These are phyloP conservation scores for Murraya koenigii DNA, from an alignment of 345 rosid species.

Conservation along the genomic window DNA sequence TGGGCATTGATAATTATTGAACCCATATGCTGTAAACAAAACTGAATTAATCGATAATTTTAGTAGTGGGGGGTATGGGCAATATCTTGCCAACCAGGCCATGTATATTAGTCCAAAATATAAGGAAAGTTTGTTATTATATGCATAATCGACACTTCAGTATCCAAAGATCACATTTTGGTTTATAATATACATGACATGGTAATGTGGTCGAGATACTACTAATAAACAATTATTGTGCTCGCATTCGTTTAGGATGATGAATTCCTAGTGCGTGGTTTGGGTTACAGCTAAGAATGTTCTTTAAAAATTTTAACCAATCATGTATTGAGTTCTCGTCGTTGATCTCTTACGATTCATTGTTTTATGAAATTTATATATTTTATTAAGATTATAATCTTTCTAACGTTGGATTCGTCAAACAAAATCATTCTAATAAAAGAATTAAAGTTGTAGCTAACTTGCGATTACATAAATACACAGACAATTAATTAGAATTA, in stretches of 20 bases:
- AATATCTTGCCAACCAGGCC: constrained; percentile 14
- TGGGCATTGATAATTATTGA: neutral
- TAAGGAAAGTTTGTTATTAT: neutral
- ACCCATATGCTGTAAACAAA: neutral
- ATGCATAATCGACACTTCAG: neutral
- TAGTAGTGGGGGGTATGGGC: constrained; percentile 2
- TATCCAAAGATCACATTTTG: too few species aligned
- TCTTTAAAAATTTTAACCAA: neutral
- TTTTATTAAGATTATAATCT: neutral
- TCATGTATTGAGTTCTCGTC: neutral
- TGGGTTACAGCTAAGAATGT: neutral
- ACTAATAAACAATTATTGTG: neutral
- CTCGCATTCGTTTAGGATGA: neutral
- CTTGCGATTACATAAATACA: neutral
- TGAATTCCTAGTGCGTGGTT: too few species aligned
- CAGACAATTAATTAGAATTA: neutral
- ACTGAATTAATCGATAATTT: neutral
- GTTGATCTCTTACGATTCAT: neutral
- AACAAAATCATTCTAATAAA: neutral
- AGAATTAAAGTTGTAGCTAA: neutral
- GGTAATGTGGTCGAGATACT: neutral
- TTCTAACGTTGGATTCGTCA: neutral
- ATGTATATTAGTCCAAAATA: neutral
- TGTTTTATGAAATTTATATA: neutral
- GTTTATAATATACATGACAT: too few species aligned